Evolutionary conservation across 768 basidiomycete species (phyloP).

Genomic region (Clitopilus passeckerianus): DNA sequence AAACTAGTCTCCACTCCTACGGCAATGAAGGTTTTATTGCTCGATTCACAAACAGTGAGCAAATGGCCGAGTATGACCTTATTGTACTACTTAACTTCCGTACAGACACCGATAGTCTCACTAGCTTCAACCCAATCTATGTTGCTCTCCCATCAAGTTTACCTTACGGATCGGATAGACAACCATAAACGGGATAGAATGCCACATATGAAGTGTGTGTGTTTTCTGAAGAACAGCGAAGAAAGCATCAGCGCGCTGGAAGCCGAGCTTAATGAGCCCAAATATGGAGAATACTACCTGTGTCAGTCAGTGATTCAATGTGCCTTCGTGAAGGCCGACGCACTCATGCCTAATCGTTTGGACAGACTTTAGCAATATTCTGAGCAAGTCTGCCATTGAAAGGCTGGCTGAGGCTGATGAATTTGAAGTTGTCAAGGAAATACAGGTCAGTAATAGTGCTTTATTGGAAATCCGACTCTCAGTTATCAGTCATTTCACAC

Average conservation of each 20-base stretch:
- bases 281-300: slow-evolving; percentile 97
- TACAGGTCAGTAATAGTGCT: slow-evolving; percentile 66
- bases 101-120: slow-evolving; percentile 93
- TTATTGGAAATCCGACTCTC: background rate
- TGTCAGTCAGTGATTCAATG: slow-evolving; percentile 85
- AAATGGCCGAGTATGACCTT: slow-evolving; percentile 15
- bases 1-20: slow-evolving; percentile 83
- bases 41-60: slow-evolving; percentile 87
- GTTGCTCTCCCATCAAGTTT: slow-evolving; percentile 91
- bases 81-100: background rate
- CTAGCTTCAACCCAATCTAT: slow-evolving; percentile 92
- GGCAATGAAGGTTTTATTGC: slow-evolving; percentile 92
- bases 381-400: slow-evolving; percentile 89
- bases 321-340: slow-evolving; percentile 14
- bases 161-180: slow-evolving; percentile 96
- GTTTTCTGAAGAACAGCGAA: slow-evolving; percentile 81
- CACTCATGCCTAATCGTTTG: slow-evolving; percentile 2
- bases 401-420: slow-evolving; percentile 91
- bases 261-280: slow-evolving; percentile 81
- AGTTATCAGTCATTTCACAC: slow-evolving; percentile 9
- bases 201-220: slow-evolving; percentile 96
- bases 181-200: slow-evolving; percentile 88
- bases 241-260: slow-evolving; percentile 81
- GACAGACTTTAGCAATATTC: slow-evolving; percentile 90
- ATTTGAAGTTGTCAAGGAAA: slow-evolving; percentile 93